A percentile compares a stretch with the other conserved stretches of the same genome.
phyloP scores from a whole-genome alignment of 306 rosid genomes.

The Amphicarpaea edgeworthii region DNA sequence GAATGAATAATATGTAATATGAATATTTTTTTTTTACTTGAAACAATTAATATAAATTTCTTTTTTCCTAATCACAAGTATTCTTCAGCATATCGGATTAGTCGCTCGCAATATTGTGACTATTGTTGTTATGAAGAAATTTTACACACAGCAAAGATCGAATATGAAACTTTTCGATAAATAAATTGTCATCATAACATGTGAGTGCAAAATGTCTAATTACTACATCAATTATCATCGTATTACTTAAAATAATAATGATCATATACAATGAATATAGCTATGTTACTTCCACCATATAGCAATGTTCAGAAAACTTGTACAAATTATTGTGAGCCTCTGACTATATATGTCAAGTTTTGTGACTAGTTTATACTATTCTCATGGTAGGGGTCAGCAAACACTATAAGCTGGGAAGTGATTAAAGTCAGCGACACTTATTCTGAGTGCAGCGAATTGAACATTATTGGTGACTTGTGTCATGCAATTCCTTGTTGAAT shows the following conservation, averaged over 20 bases:
- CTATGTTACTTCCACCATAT: slow-evolving; percentile 34
- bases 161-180: no score
- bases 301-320: neutral
- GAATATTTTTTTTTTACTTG: slow-evolving; percentile 40
- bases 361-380: neutral
- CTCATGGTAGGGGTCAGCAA: slow-evolving; percentile 19
- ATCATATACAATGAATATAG: no score
- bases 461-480: slow-evolving; percentile 26
- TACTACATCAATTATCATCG: no score
- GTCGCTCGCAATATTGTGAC: no score
- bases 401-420: neutral
- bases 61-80: no score
- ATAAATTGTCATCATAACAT: no score
- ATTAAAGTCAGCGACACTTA: slow-evolving; percentile 3
- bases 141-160: no score
- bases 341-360: neutral
- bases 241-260: no score
- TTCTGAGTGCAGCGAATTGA: slow-evolving; percentile 1
- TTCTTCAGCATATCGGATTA: no score
- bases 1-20: slow-evolving; percentile 30
- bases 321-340: slow-evolving; percentile 23
- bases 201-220: no score
- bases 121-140: no score
- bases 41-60: slow-evolving; percentile 32
- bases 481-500: slow-evolving; percentile 13